phyloP scores from a whole-genome alignment of 208 protist genomes.

The Tritrichomonas musculus region DNA sequence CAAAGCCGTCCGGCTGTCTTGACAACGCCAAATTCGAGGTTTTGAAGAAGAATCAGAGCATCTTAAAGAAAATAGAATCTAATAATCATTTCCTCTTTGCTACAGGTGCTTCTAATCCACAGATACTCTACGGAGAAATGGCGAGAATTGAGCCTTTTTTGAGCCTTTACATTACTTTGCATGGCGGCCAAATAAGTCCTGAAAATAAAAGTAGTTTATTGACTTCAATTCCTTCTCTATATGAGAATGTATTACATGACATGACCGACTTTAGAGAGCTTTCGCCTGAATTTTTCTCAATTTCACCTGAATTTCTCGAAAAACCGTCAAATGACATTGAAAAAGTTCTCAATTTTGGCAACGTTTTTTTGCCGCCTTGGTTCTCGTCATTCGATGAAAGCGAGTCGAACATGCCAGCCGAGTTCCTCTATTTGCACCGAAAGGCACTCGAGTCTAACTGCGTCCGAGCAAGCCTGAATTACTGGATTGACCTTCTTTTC shows the following conservation, averaged over 20 bases:
- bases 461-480: too few relatives aligned
- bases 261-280: neutral
- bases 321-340: too few relatives aligned
- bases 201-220: slow-evolving; percentile 7
- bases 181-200: slow-evolving; percentile 13
- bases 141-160: slow-evolving; percentile 46
- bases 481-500: too few relatives aligned
- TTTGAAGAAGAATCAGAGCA: neutral
- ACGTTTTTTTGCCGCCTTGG: too few relatives aligned
- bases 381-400: too few relatives aligned
- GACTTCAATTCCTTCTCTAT: neutral
- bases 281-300: neutral
- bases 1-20: neutral
- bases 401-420: too few relatives aligned
- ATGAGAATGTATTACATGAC: neutral
- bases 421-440: too few relatives aligned
- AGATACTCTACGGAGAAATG: neutral
- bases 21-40: neutral
- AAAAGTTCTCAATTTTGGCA: too few relatives aligned
- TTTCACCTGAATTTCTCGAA: too few relatives aligned
- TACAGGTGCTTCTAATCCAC: neutral
- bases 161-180: slow-evolving; percentile 37
- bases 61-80: neutral
- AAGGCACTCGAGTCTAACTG: too few relatives aligned
- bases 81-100: slow-evolving; percentile 63